Base-by-base conservation (phyloP, 2,329 filamentous ascomycete genomes). In the Cercospora citrullina region DNA sequence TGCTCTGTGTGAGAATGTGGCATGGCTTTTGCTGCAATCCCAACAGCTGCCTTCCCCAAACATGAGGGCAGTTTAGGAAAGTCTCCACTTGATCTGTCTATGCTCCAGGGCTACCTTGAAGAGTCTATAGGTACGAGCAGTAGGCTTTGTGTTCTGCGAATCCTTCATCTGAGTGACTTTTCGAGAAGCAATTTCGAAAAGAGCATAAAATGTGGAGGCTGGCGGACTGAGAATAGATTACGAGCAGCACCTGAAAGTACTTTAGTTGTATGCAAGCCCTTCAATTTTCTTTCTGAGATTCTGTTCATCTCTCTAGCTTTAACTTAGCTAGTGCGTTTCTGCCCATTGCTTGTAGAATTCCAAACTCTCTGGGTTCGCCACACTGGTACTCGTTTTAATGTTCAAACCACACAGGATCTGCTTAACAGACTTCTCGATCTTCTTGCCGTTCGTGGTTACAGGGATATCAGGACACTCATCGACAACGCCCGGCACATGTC, bases 341-440 rank as follows among this genome's bases (percentile, higher is more conserved):
- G 90, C 87, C 94, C 94, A 98, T 33, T 85, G 81, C 72, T 87
- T 86, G 80, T 97, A 98, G 91, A 93, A 98, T 48, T 92, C 90
- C 72, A 99, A 80, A 72, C 94, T 93, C 72, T 90, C 91, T 1
- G 91, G 90, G 79, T 98, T 98, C 4, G 93, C 92, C n/a, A 98
- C 94, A 75, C 92, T 96, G 0, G 94, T 93, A 60, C 93, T 93
- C 0, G 92, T 95, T 83, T 93, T 94, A 72, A 97, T 89, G 63
- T 92, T 87, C 80, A 94, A 83, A 0, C 94, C 94, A 30, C 92
- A 96, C 1, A 99, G 82, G 55, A 98, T 97, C 80, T 97, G 94
- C 84, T 98, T 98, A 5, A 98, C 94, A 0, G 93, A 92, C 59
- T 96, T 93, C 79, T 99, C 94, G 68, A 99, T 92, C 89, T 98